Percentiles rank a stretch among this genome's conserved stretches.
phyloP scores from a whole-genome alignment of 1,284 basidiomycete species.

The Apiotrichum porosum region DNA sequence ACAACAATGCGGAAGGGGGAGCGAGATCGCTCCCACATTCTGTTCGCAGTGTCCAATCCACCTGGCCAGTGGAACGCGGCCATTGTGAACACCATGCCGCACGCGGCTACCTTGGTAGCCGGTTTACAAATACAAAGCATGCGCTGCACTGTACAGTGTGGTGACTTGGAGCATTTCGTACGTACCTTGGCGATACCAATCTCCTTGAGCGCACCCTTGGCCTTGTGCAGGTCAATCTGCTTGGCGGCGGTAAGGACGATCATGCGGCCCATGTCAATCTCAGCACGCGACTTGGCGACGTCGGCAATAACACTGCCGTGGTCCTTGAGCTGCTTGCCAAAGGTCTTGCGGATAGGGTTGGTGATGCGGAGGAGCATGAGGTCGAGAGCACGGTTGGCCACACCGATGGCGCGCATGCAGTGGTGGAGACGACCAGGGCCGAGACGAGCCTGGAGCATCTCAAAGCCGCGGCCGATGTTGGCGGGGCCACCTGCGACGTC shows the following conservation, averaged over 20 bases:
- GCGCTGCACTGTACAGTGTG: too few relatives aligned
- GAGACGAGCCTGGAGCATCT: constrained; percentile 96
- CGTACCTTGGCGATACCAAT: constrained; percentile 87
- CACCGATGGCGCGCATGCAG: constrained; percentile 95
- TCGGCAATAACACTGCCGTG: constrained; percentile 88
- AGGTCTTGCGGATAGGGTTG: constrained; percentile 83
- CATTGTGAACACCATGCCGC: too few relatives aligned
- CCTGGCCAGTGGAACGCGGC: too few relatives aligned
- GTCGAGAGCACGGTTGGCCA: constrained; percentile 78
- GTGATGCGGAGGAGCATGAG: constrained; percentile 87
- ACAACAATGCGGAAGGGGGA: too few relatives aligned
- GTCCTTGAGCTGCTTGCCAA: constrained; percentile 84
- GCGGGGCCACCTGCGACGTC: constrained; percentile 63
- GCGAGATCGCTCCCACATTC: too few relatives aligned
- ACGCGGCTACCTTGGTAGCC: too few relatives aligned
- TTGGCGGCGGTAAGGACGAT: constrained; percentile 89
- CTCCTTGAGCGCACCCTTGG: constrained; percentile 93
- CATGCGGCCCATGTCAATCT: constrained; percentile 81
- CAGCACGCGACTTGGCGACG: constrained; percentile 85
- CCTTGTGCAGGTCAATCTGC: constrained; percentile 82
- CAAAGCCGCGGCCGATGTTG: constrained; percentile 86
- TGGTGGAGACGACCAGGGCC: constrained; percentile 96
- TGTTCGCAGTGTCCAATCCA: too few relatives aligned
- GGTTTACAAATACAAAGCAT: too few relatives aligned
- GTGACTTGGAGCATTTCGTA: too few relatives aligned